A percentile compares a stretch with the other conserved stretches of the same genome.
Evolutionary conservation across 805 yeast species (phyloP).

Genomic region (Metschnikowia orientalis): DNA sequence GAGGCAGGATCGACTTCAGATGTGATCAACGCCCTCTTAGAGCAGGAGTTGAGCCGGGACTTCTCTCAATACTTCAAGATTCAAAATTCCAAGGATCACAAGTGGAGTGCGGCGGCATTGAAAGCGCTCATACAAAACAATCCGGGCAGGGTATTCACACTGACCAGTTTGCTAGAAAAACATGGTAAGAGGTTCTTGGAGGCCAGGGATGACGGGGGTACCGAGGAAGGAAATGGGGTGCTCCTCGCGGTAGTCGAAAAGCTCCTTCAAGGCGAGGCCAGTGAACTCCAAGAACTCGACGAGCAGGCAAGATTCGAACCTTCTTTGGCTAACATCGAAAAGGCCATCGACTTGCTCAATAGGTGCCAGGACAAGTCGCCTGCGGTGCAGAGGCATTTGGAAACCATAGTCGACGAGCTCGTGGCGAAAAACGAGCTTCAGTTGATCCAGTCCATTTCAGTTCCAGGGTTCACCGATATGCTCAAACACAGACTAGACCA

Average conservation of each 20-base stretch:
- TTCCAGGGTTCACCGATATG: neutral
- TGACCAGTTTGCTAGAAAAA: slow-evolving; percentile 44
- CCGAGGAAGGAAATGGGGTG: slow-evolving; percentile 19
- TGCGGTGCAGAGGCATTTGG: neutral
- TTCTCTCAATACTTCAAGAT: slow-evolving; percentile 29
- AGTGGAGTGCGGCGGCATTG: slow-evolving; percentile 16
- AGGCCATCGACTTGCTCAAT: slow-evolving; percentile 15
- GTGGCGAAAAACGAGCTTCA: slow-evolving; percentile 1
- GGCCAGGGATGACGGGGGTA: neutral
- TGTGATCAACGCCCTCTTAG: slow-evolving; percentile 19
- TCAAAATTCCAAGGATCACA: slow-evolving; percentile 9
- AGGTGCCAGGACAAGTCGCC: slow-evolving; percentile 7
- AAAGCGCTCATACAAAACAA: slow-evolving; percentile 26
- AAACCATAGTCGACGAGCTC: slow-evolving; percentile 1
- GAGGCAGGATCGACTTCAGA: no score
- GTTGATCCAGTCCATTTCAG: neutral
- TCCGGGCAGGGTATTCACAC: slow-evolving; percentile 50
- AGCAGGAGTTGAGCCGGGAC: slow-evolving; percentile 19
- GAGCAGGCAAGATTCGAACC: slow-evolving; percentile 8
- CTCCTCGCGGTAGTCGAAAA: slow-evolving; percentile 30
- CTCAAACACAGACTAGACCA: neutral
- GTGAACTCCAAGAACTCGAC: slow-evolving; percentile 30
- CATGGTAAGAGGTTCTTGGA: slow-evolving; percentile 15
- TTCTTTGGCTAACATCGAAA: slow-evolving; percentile 10
- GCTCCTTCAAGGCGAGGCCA: slow-evolving; percentile 35